Evolutionary conservation across 2,329 filamentous ascomycete genomes (phyloP), one percentile per base, ranked within the genome.

Genomic region (Botrytis elliptica): DNA sequence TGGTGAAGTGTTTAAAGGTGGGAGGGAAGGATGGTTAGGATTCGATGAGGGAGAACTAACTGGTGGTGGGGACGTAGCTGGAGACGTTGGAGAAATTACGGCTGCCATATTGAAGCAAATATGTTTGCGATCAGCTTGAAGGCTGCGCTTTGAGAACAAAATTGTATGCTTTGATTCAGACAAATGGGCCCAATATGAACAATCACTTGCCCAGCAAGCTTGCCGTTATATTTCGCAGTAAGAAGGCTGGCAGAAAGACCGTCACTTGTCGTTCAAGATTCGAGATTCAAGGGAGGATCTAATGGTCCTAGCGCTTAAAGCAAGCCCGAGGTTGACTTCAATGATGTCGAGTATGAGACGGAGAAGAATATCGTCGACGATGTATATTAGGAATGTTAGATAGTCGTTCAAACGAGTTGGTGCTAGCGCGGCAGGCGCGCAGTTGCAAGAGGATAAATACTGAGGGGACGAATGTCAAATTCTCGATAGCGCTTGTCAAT

Each of bases 1-100:
- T 74, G 88, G 85, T 70, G 89, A 88, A 71, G 88, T 89, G 77
- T 89, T 86, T 75, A 90, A 81, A 57, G 88, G 88, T 75, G 88
- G 85, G 75, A 90, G 75, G 70, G 86, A 81, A 77, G 88, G 84
- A 78, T 87, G 87, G 78, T 85, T 87, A 73, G 86, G 82, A 80
- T 87, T 88, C 76, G 84, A 80, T 44, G 81, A 79, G 36, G 79
- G 78, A 70, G 85, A 84, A 60, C 84, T 80, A 75, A 84, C 82
- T 79, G 84, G 83, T 78, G 86, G 83, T 78, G 88, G 85, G 78
- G 88, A 88, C 52, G 85, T 84, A 77, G 85, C 84, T 78, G 87
- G 84, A 78, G 80, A 87, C 76, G 77, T 77, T 78, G 87, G 84
- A 80, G 88, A 88, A 86, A 90, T 87, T 81, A 88, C 85, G 79